Conservation (phyloP, 306 rosid species). For the Vicia faba region DNA sequence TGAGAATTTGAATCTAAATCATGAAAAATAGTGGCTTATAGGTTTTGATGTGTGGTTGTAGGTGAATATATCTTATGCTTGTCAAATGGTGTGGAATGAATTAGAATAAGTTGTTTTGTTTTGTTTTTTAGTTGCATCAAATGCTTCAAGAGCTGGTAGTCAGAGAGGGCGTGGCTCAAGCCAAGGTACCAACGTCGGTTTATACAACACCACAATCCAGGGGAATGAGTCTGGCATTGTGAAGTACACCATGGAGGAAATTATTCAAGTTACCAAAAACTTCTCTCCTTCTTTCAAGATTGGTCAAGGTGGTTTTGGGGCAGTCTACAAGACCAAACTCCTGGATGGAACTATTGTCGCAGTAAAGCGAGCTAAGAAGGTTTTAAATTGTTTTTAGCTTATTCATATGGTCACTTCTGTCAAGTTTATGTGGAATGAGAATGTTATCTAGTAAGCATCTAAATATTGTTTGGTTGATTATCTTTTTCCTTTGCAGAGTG, state of each 20-base stretch:
- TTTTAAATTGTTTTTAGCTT: constrained; percentile 30
- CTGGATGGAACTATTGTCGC: constrained; percentile 73
- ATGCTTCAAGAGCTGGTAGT: constrained; percentile 50
- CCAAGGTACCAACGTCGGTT: constrained; percentile 41
- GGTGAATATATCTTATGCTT: constrained; percentile 24
- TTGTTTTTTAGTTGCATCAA: constrained; percentile 49
- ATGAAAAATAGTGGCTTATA: background rate
- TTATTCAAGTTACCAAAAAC: constrained; percentile 68
- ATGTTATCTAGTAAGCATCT: constrained; percentile 11
- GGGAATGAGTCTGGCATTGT: constrained; percentile 58
- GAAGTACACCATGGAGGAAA: constrained; percentile 71
- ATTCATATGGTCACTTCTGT: constrained; percentile 13
- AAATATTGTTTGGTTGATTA: constrained; percentile 21
- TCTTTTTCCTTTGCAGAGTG: constrained; percentile 56
- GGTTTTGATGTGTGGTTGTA: background rate
- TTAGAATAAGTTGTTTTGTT: constrained; percentile 33
- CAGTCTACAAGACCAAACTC: constrained; percentile 82
- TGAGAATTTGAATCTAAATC: constrained; percentile 5
- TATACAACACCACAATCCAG: constrained; percentile 46
- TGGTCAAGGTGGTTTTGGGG: constrained; percentile 98
- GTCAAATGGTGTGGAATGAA: constrained; percentile 19
- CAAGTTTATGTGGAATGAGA: constrained; percentile 21
- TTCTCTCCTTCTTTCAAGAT: constrained; percentile 82
- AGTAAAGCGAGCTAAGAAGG: constrained; percentile 96
- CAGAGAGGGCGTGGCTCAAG: constrained; percentile 51